Evolutionary conservation across 1,284 basidiomycete genomes (phyloP).

Genomic region (Mycena sp.): DNA sequence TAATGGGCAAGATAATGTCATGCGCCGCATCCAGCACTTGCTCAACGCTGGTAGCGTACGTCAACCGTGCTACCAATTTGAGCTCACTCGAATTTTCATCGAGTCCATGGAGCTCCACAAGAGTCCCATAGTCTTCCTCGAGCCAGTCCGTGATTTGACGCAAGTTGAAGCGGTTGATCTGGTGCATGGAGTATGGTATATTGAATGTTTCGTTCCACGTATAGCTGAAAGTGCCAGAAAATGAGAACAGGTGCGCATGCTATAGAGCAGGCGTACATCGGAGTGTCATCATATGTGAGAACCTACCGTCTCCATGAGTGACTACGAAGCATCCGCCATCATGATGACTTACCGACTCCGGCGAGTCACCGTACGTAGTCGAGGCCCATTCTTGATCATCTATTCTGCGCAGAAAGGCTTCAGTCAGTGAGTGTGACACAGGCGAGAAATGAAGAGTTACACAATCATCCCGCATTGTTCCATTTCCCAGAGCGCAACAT

Average conservation of each 20-base stretch:
- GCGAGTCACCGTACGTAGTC: no score
- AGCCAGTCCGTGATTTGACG: constrained; percentile 7
- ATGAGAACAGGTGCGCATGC: neutral
- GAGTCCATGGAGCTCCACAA: no score
- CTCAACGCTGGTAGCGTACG: no score
- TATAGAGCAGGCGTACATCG: constrained; percentile 13
- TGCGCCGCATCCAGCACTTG: no score
- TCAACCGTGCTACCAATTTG: no score
- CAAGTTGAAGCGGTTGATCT: constrained; percentile 26
- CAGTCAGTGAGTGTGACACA: no score
- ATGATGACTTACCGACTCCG: neutral
- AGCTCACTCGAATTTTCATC: no score
- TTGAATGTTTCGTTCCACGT: constrained; percentile 29
- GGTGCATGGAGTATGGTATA: constrained; percentile 14
- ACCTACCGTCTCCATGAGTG: neutral
- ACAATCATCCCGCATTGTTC: constrained; percentile 19
- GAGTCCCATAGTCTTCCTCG: neutral
- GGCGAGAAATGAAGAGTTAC: constrained; percentile 1
- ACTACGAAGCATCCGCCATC: neutral
- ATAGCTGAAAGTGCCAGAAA: constrained; percentile 18
- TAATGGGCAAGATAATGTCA: constrained; percentile 14
- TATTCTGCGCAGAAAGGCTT: no score
- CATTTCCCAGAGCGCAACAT: constrained; percentile 32
- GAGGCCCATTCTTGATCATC: no score
- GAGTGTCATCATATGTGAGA: constrained; percentile 31